Base-by-base conservation (phyloP, 306 rosid genomes). In the Ormosia emarginata region DNA sequence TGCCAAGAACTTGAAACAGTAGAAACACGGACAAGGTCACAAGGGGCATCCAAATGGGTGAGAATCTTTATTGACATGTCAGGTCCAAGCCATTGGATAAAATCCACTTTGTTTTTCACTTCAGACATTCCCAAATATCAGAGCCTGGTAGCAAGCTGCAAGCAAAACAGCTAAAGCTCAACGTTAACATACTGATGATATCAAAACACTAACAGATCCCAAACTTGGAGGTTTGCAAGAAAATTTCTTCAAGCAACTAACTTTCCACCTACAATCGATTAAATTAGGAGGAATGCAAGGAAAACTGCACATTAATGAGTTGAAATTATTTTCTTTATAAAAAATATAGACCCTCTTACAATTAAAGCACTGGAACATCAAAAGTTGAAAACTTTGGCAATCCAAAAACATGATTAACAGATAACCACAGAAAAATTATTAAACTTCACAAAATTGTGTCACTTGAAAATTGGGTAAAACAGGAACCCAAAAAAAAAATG, bases 11-110 rank as follows among this genome's bases (percentile, higher is more conserved):
- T 74, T 4, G 92, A 87, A 71, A 86, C 92, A 9, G 88, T 67
- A 67, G 88, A 82, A 67, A 65, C 88, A 32, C 88, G 86, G 36
- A 81, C 83, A 81, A 92, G 82, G 78, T 92, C 97, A 87, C 89
- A 70, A 67, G 92, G 91, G 67, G 87, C 91, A 79, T 90, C 94
- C 89, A 92, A 83, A 68, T 34, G 64, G 76, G 81, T 34, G 68
- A 92, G 85, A 82, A 92, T 83, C 77, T 82, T 77, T 8, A 69
- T 59, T 53, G 90, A 87, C 82, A 90, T 57, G 78, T 90, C 94
- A 77, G 43, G 82, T 62, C 75, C 92, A 41, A 90, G 87, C 88
- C 79, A 79, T 6, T 84, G 79, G 55, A 89, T 77, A 34, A 89
- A 87, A 72, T 89, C 90, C 68, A 58, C 4, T 4, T 63, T 55